Base-by-base conservation (phyloP, 169 alveolate species). In the Cyclospora cayetanensis region DNA sequence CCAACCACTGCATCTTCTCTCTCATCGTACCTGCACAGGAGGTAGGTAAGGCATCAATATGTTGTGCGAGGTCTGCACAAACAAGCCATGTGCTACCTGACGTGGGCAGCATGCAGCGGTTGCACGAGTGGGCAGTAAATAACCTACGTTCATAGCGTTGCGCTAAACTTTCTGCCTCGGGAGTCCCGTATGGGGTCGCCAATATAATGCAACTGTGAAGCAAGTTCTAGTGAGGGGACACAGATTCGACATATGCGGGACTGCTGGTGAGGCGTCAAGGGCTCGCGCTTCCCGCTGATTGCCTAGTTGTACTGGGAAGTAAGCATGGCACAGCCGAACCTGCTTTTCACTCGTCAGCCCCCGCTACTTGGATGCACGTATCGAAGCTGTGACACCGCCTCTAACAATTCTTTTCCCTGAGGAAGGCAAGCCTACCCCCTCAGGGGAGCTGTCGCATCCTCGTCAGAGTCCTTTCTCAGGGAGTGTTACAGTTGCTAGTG, bases 1-100 rank as follows among this genome's bases (percentile, higher is more conserved):
- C 85, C 92, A 15, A 86, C 60, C 55, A 86, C 92, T 18, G 92
- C 92, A 46, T 86, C 92, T 29, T 85, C 85, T 42, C 63, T 20
- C 7, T 39, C 52, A 35, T 86, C 92, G 74, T 43, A 86, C 22
- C 92, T 86, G 92, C 9, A 31, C 0, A 31, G 20, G n/a, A 12
- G 60, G 25, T 0, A 15, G 25, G 20, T 15, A 46, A 46, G 20
- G 20, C 0, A 22, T 46, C 60, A 46, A 46, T 22, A 46, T 15
- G 20, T 22, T 46, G 20, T 0, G 11, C 20, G 20, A 22, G 20
- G 20, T 25, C 22, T 25, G n/a, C 55, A n/a, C 85, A 18, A 74
- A 46, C 20, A n/a, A 1, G 22, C 27, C 39, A n/a, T n/a, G 65
- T n/a, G 37, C n/a, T 5, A 11, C 2, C 5, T 11, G 0, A 7